Conservation (phyloP, 2,329 filamentous ascomycete genomes). For the Exserohilum turcica region DNA sequence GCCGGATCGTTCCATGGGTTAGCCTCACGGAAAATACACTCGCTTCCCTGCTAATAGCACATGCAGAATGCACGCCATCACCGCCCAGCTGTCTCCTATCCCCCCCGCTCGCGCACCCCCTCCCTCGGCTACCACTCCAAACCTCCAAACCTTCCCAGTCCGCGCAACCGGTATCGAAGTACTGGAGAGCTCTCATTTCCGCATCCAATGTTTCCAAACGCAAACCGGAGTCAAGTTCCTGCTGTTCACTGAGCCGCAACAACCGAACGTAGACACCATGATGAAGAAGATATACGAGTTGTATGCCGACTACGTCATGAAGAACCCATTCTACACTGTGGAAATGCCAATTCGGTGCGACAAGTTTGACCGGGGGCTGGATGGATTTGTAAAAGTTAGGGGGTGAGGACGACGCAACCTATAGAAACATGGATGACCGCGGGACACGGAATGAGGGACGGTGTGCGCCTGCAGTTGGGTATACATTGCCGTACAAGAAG, state of each 20-base stretch:
- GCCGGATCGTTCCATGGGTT: slow-evolving; percentile 97
- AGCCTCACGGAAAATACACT: slow-evolving; percentile 14
- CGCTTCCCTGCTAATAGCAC: slow-evolving; percentile 3
- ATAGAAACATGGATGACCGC: not conserved
- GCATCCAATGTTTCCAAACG: slow-evolving; percentile 94
- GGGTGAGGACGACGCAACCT: slow-evolving; percentile 24
- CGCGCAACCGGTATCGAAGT: slow-evolving; percentile 80
- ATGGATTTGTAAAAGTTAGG: slow-evolving; percentile 71
- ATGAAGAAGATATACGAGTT: slow-evolving; percentile 89
- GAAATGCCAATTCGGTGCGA: slow-evolving; percentile 98
- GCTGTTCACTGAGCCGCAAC: slow-evolving; percentile 88
- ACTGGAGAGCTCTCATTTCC: slow-evolving; percentile 91
- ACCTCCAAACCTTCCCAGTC: slow-evolving; percentile 47
- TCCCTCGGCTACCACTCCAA: slow-evolving; percentile 28
- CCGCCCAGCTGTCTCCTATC: slow-evolving; percentile 49
- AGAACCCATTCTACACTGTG: slow-evolving; percentile 97
- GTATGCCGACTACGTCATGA: slow-evolving; percentile 98
- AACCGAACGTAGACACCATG: slow-evolving; percentile 83
- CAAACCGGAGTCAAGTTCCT: slow-evolving; percentile 94
- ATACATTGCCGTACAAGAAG: not conserved
- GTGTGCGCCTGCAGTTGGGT: not conserved
- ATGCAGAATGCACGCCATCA: slow-evolving; percentile 67
- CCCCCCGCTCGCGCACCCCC: slow-evolving; percentile 30
- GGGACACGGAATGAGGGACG: not conserved
- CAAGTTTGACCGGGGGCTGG: slow-evolving; percentile 86